phyloP scores from a whole-genome alignment of 1,139 yeast species.

The Wickerhamiella infanticola region DNA sequence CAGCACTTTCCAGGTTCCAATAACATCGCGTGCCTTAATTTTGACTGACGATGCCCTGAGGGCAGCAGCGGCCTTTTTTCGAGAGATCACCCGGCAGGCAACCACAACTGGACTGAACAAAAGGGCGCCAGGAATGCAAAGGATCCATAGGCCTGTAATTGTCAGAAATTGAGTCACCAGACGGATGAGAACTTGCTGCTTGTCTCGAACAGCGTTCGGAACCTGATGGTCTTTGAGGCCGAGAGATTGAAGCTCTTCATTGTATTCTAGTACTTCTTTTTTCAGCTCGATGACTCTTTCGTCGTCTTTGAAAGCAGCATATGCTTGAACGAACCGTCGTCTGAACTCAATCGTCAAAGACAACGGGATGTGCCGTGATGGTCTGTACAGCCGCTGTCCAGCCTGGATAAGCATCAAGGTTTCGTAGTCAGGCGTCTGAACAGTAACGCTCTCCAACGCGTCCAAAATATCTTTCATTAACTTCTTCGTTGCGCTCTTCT shows the following conservation, averaged over 20 bases:
- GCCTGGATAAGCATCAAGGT: constrained; percentile 88
- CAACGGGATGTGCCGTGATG: constrained; percentile 58
- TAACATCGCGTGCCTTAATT: constrained; percentile 78
- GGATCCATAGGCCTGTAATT: constrained; percentile 36
- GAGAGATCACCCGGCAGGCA: constrained; percentile 58
- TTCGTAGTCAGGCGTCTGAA: constrained; percentile 83
- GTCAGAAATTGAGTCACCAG: constrained; percentile 41
- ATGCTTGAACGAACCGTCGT: constrained; percentile 68
- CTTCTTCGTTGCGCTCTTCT: constrained; percentile 54
- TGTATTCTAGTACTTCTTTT: constrained; percentile 49
- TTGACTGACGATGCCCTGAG: constrained; percentile 81
- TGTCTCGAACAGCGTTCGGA: constrained; percentile 43
- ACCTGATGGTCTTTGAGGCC: constrained; percentile 87
- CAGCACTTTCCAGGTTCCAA: constrained; percentile 91
- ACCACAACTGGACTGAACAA: constrained; percentile 79
- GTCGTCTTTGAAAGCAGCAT: constrained; percentile 54
- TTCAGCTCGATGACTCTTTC: constrained; percentile 50
- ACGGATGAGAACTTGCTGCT: constrained; percentile 30
- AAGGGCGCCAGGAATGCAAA: constrained; percentile 73
- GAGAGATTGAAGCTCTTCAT: constrained; percentile 45
- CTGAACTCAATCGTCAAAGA: constrained; percentile 82
- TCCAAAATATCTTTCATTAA: constrained; percentile 56
- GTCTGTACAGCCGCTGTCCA: constrained; percentile 76
- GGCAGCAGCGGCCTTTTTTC: constrained; percentile 59
- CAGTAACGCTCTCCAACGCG: constrained; percentile 77